phyloP scores from a whole-genome alignment of 2,329 filamentous ascomycete species.

The Coniochaeta sp. region DNA sequence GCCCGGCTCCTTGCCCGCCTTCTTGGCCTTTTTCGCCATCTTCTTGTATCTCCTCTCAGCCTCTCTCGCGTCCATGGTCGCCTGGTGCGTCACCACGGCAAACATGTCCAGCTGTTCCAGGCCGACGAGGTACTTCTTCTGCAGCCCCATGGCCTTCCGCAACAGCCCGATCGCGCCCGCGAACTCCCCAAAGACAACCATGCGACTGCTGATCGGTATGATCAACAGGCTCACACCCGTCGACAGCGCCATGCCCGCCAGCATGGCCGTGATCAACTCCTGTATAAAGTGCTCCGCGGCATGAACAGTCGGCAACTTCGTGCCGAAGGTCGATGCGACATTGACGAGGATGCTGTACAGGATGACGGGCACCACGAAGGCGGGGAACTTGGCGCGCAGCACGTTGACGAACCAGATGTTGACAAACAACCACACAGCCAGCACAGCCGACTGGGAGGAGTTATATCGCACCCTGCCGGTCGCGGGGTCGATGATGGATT shows the following conservation, averaged over 20 bases:
- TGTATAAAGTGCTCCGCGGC: constrained; percentile 45
- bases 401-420: constrained; percentile 62
- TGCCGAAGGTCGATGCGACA: constrained; percentile 54
- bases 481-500: constrained; percentile 17
- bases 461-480: constrained; percentile 47
- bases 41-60: constrained; percentile 12
- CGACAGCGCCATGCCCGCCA: constrained; percentile 58
- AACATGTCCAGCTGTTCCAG: constrained; percentile 60
- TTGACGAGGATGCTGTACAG: constrained; percentile 63
- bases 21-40: not conserved
- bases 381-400: constrained; percentile 57
- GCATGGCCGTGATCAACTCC: constrained; percentile 50
- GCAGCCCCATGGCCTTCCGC: constrained; percentile 49
- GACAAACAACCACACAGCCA: constrained; percentile 63
- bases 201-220: constrained; percentile 58
- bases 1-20: not conserved
- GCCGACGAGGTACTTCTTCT: constrained; percentile 56
- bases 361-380: constrained; percentile 63
- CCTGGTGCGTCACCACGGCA: constrained; percentile 17
- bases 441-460: constrained; percentile 62
- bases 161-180: constrained; percentile 49
- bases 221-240: constrained; percentile 58
- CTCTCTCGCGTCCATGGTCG: constrained; percentile 12
- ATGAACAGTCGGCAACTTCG: constrained; percentile 48
- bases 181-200: constrained; percentile 56